Evolutionary conservation across 345 rosid genomes (phyloP).

Genomic region (Heritiera littoralis): DNA sequence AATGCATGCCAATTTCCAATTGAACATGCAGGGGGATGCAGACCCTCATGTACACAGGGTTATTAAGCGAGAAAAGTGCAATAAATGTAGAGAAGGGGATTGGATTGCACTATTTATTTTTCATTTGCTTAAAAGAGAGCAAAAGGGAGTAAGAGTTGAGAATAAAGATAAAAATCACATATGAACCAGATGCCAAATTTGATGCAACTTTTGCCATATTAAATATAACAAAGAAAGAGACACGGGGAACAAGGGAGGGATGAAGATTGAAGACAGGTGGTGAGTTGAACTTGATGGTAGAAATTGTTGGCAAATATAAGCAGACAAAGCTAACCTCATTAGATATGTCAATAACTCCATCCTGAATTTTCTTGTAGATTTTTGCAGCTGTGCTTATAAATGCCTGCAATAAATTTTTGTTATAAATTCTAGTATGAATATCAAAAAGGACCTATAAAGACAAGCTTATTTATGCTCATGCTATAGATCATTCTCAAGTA

Average conservation of each 20-base stretch:
- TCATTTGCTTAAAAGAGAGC: not conserved
- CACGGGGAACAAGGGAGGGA: not conserved
- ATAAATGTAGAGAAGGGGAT: not conserved
- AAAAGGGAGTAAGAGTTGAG: not conserved
- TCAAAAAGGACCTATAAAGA: not conserved
- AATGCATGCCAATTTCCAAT: not conserved
- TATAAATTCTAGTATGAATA: not conserved
- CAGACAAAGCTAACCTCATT: conserved; percentile 53
- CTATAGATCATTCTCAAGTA: not conserved
- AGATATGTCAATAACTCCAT: conserved; percentile 72
- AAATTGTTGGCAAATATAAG: not conserved
- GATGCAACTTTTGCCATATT: not conserved
- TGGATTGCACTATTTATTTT: not conserved
- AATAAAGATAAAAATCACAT: not conserved
- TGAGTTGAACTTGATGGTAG: not conserved
- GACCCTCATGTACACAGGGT: not conserved
- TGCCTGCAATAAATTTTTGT: conserved; percentile 42
- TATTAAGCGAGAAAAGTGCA: not conserved
- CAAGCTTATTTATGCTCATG: not conserved
- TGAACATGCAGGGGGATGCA: not conserved
- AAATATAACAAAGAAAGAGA: not conserved
- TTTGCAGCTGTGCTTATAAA: conserved; percentile 75
- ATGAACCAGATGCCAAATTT: not conserved
- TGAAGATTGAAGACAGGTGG: not conserved
- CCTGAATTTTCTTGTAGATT: conserved; percentile 75